Conservation (phyloP, 768 basidiomycete genomes). For the Amanita brunnescens region DNA sequence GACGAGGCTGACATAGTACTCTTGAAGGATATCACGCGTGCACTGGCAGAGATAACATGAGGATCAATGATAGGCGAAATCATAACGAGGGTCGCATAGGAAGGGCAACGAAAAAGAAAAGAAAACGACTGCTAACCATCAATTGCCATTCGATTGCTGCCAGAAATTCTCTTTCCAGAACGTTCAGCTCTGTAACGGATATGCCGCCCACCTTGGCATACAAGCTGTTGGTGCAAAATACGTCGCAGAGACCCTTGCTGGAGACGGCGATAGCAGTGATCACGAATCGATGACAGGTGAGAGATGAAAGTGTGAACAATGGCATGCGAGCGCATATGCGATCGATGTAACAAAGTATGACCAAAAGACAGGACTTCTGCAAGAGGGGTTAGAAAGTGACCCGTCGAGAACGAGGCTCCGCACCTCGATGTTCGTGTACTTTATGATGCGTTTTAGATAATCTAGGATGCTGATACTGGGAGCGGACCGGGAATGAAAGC, state of each 20-base stretch:
- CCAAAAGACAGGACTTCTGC: slow-evolving; percentile 75
- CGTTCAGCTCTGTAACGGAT: slow-evolving; percentile 82
- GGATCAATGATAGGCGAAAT: slow-evolving; percentile 13
- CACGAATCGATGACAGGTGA: slow-evolving; percentile 96
- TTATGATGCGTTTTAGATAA: slow-evolving; percentile 89
- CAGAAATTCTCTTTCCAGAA: slow-evolving; percentile 92
- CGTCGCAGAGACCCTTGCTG: slow-evolving; percentile 92
- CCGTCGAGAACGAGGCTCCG: not conserved
- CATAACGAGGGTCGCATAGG: not conserved
- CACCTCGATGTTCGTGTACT: slow-evolving; percentile 94
- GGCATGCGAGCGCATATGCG: slow-evolving; percentile 85
- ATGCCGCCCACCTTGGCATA: slow-evolving; percentile 98
- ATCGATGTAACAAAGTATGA: slow-evolving; percentile 86
- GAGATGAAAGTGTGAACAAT: slow-evolving; percentile 86
- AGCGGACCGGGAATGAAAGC: slow-evolving; percentile 91
- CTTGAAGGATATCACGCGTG: slow-evolving; percentile 82
- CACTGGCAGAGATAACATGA: slow-evolving; percentile 48
- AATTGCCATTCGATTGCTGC: slow-evolving; percentile 89
- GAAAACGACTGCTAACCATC: slow-evolving; percentile 58
- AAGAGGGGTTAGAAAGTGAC: slow-evolving; percentile 8
- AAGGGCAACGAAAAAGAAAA: slow-evolving; percentile 9
- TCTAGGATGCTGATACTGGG: slow-evolving; percentile 86
- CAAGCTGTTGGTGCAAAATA: slow-evolving; percentile 89
- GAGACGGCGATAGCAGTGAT: slow-evolving; percentile 90
- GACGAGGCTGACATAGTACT: slow-evolving; percentile 91